These are phyloP conservation scores for Aspergillus sclerotioniger DNA, from an alignment of 495 filamentous ascomycete genomes.

Conservation along the genomic window DNA sequence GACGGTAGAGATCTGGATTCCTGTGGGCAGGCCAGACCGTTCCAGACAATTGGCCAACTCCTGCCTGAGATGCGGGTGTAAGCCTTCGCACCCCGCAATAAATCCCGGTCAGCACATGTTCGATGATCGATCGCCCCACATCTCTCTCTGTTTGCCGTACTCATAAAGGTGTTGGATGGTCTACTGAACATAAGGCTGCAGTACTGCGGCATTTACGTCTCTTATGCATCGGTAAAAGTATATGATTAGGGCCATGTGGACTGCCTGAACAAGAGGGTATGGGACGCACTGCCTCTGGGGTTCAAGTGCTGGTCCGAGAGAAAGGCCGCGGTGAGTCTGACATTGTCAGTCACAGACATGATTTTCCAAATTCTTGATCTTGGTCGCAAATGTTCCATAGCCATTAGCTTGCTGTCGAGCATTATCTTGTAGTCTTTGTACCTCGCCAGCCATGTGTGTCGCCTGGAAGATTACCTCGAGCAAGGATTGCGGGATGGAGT, in stretches of 20 bases:
- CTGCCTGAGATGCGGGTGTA: slow-evolving; percentile 4
- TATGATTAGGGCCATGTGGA: slow-evolving; percentile 17
- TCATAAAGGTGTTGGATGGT: slow-evolving; percentile 16
- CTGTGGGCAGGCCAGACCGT: slow-evolving; percentile 7
- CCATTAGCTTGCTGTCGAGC: too few relatives aligned
- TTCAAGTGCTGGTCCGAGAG: background rate
- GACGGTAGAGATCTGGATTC: slow-evolving; percentile 19
- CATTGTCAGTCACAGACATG: too few relatives aligned
- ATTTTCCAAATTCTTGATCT: too few relatives aligned
- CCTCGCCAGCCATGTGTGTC: too few relatives aligned
- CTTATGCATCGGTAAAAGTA: slow-evolving; percentile 17
- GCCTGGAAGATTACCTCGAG: too few relatives aligned
- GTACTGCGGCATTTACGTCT: slow-evolving; percentile 13
- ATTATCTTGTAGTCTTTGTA: too few relatives aligned
- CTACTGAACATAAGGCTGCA: slow-evolving; percentile 15
- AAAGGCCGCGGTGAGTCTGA: too few relatives aligned
- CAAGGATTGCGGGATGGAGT: too few relatives aligned
- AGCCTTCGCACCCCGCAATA: slow-evolving; percentile 18
- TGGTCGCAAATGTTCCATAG: too few relatives aligned
- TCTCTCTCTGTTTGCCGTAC: slow-evolving; percentile 17
- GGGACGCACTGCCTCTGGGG: slow-evolving; percentile 12
- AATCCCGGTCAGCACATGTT: slow-evolving; percentile 20
- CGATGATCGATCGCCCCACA: slow-evolving; percentile 10
- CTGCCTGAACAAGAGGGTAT: slow-evolving; percentile 16
- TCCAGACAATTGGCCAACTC: slow-evolving; percentile 14